Evolutionary conservation across 75 land plant species (phyloP).

Genomic region (Chamaecyparis obtusa): DNA sequence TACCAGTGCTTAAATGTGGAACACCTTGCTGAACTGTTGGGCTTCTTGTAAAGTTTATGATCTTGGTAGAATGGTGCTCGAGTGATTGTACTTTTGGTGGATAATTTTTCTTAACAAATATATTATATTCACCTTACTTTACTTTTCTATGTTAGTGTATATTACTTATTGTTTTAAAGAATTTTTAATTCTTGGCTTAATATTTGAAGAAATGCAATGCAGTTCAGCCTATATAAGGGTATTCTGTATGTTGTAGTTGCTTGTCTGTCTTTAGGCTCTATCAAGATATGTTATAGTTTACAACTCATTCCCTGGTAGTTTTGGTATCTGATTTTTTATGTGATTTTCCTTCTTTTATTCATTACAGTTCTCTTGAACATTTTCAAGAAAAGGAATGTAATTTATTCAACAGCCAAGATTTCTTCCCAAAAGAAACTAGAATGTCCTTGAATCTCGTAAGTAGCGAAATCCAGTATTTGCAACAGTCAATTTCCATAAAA

Average conservation of each 20-base stretch:
- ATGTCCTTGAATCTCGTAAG: background rate
- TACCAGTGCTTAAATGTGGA: no score
- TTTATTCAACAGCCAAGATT: background rate
- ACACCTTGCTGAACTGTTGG: no score
- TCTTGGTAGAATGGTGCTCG: no score
- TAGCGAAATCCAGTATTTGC: background rate
- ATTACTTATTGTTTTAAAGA: no score
- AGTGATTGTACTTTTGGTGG: no score
- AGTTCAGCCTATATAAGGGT: background rate
- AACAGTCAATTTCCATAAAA: background rate
- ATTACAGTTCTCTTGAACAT: background rate
- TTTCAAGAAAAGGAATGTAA: background rate
- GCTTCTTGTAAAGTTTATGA: no score
- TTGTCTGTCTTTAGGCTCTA: background rate
- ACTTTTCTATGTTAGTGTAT: no score
- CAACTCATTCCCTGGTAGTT: background rate
- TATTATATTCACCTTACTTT: no score
- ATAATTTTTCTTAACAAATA: no score
- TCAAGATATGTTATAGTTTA: background rate
- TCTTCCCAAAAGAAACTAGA: background rate
- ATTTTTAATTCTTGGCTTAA: no score
- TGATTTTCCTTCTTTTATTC: background rate
- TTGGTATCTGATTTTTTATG: no score
- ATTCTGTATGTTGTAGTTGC: background rate
- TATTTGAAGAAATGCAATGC: no score